phyloP scores from a whole-genome alignment of 257 asterid species.

The Nicotiana knightiana region DNA sequence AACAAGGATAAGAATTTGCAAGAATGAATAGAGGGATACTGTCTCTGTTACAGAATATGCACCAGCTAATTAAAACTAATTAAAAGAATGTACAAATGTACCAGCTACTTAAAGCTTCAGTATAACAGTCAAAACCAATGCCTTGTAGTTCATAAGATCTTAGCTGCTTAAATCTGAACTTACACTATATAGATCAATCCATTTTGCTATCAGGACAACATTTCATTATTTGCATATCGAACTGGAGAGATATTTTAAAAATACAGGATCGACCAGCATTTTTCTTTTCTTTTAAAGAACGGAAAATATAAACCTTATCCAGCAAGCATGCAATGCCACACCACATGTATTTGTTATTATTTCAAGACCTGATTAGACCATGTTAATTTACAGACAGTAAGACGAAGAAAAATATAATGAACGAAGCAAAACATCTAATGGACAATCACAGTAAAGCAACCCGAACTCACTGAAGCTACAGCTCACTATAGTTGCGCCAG shows the following conservation, averaged over 20 bases:
- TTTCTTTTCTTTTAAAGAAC: background rate
- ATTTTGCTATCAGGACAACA: background rate
- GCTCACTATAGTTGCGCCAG: constrained; percentile 93
- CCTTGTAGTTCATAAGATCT: constrained; percentile 1
- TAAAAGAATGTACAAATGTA: background rate
- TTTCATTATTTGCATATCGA: background rate
- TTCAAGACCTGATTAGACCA: background rate
- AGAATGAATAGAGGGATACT: background rate
- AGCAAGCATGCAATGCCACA: background rate
- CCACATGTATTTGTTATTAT: background rate
- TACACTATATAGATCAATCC: background rate
- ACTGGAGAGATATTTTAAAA: background rate
- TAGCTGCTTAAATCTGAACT: background rate
- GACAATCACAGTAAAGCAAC: background rate
- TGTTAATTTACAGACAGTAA: background rate
- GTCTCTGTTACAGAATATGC: background rate
- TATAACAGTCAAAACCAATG: background rate
- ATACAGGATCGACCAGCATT: background rate
- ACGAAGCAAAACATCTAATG: background rate
- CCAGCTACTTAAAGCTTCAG: background rate
- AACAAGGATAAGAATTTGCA: background rate
- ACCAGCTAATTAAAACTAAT: background rate
- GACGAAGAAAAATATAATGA: background rate
- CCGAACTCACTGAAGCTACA: constrained; percentile 33
- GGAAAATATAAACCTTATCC: background rate